Conservation (phyloP, 2,329 filamentous ascomycete genomes). For the Aspergillus awamori region DNA sequence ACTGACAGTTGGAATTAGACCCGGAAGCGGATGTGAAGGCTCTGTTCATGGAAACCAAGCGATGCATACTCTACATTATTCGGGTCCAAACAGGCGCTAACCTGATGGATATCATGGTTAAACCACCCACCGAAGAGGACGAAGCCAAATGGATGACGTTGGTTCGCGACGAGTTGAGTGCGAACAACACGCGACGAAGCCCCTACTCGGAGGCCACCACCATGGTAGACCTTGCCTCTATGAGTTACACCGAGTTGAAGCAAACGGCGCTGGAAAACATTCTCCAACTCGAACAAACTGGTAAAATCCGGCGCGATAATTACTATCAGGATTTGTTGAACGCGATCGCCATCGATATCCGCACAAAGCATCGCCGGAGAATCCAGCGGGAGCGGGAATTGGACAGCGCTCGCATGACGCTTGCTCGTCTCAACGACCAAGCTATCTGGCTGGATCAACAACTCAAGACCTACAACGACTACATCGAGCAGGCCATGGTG, state of each 20-base stretch:
- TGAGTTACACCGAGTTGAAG: slow-evolving; percentile 92
- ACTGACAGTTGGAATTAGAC: slow-evolving; percentile 54
- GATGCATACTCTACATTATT: slow-evolving; percentile 96
- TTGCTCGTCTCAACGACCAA: slow-evolving; percentile 58
- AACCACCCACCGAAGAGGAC: slow-evolving; percentile 82
- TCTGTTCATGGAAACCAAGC: slow-evolving; percentile 97
- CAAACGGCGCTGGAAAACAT: slow-evolving; percentile 92
- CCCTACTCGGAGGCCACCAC: slow-evolving; percentile 87
- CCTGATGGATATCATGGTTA: slow-evolving; percentile 92
- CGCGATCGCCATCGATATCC: slow-evolving; percentile 92
- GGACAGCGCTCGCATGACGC: slow-evolving; percentile 60
- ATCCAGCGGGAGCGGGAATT: slow-evolving; percentile 90
- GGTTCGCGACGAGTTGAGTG: slow-evolving; percentile 77
- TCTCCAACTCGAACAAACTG: slow-evolving; percentile 80
- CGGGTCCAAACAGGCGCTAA: slow-evolving; percentile 89
- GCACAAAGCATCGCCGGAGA: slow-evolving; percentile 90
- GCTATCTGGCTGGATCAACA: slow-evolving; percentile 92
- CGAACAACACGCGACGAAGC: slow-evolving; percentile 69
- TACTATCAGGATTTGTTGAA: slow-evolving; percentile 98
- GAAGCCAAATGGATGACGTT: slow-evolving; percentile 84
- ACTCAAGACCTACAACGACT: slow-evolving; percentile 97
- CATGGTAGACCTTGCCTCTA: slow-evolving; percentile 83
- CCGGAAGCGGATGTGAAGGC: slow-evolving; percentile 90
- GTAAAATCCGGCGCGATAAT: slow-evolving; percentile 83
- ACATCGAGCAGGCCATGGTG: slow-evolving; percentile 97